Conservation (phyloP, 306 rosid genomes). For the Sphenostylis stenocarpa region DNA sequence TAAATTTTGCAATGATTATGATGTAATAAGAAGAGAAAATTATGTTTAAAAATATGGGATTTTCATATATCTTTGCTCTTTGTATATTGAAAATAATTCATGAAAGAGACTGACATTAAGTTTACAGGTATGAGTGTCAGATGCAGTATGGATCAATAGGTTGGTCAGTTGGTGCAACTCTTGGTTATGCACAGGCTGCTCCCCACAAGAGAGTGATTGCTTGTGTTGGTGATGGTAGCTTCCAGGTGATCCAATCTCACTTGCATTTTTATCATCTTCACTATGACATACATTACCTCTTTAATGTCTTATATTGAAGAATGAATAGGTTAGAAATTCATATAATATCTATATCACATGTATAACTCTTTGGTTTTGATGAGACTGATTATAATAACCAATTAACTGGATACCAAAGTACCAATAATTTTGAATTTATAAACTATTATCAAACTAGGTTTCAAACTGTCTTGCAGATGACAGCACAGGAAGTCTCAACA, state of each 20-base stretch:
- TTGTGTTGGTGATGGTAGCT: constrained; percentile 34
- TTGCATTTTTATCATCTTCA: background rate
- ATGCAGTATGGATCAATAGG: constrained; percentile 31
- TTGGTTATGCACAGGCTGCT: constrained; percentile 25
- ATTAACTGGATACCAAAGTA: background rate
- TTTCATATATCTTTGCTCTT: too few species aligned
- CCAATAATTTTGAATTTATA: background rate
- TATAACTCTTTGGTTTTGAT: background rate
- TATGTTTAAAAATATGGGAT: too few species aligned
- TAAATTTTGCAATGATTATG: too few species aligned
- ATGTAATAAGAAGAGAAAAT: too few species aligned
- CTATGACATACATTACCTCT: background rate
- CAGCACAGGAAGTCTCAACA: constrained; percentile 27
- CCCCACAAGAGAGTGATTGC: constrained; percentile 26
- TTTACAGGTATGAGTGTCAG: constrained; percentile 28
- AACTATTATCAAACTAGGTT: background rate
- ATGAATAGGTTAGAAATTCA: too few species aligned
- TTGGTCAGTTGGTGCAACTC: constrained; percentile 35
- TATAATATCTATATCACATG: too few species aligned
- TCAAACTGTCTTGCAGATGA: background rate
- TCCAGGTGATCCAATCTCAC: constrained; percentile 9
- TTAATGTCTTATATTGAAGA: too few species aligned
- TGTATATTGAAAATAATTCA: too few species aligned
- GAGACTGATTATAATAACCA: background rate
- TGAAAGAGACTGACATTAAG: background rate